Evolutionary conservation across 2,329 filamentous ascomycete genomes (phyloP), one percentile per base, ranked within the genome.

Genomic region (Lachnellula subtilissima): DNA sequence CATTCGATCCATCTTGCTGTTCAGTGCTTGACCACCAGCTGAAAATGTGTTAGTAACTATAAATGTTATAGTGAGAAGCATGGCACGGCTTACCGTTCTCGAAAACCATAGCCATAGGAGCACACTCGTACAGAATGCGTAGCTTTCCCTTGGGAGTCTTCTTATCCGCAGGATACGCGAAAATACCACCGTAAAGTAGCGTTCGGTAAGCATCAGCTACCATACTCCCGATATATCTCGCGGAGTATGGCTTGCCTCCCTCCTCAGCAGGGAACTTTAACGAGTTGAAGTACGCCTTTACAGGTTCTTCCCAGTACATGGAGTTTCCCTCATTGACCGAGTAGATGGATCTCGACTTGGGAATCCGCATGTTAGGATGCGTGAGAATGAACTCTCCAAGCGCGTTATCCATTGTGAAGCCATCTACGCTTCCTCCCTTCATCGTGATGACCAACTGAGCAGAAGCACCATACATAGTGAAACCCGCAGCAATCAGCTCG

Each of bases 381-480:
- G 93, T 96, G 57, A 99, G 83, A 75, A 99, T 99, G 79, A 99
- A 99, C 80, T 99, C 94, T 76, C 94, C 94, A 50, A 99, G 85
- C 17, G 91, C 89, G 73, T 89, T 95, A 78, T 99, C 94, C 68
- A 99, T 85, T 25, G 94, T 99, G 81, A 99, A 99, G 68, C 94
- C 94, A 75, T 97, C 97, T 75, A 99, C 94, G 60, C 77, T 83
- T 62, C 92, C 89, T 64, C 86, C 90, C 75, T 88, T 89, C 91
- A 97, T 97, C 65, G 94, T 99, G 71, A 99, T 88, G 68, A 99
- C 94, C 47, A 99, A 82, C 78, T 97, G 93, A 4, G 94, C 86
- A 3, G 92, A 97, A 65, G 94, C 94, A 70, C 94, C 94, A 76
- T 99, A 99, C 94, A 99, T 99, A 75, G 94, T 99, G 82, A 99